These are phyloP conservation scores for Tricholoma saponaceum DNA, from an alignment of 768 basidiomycete species.

Conservation along the genomic window DNA sequence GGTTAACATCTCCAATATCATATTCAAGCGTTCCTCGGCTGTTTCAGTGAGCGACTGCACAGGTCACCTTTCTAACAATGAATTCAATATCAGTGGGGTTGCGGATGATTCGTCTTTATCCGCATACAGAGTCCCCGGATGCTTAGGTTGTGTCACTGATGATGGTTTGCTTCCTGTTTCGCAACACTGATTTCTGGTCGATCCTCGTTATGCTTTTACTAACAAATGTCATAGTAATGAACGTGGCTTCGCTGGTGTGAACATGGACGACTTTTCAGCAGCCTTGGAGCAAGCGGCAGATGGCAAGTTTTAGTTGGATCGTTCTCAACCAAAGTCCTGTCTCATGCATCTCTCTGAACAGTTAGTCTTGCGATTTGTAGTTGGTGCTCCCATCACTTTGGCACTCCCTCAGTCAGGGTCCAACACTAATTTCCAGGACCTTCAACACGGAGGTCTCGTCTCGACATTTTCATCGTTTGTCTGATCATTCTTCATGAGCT, in stretches of 20 bases:
- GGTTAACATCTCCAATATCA: slow-evolving; percentile 38
- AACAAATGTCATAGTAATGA: slow-evolving; percentile 37
- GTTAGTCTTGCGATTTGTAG: slow-evolving; percentile 48
- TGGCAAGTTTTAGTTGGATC: slow-evolving; percentile 38
- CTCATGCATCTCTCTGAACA: slow-evolving; percentile 19
- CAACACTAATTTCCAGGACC: slow-evolving; percentile 40
- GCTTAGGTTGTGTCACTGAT: slow-evolving; percentile 45
- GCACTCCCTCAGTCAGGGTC: slow-evolving; percentile 47
- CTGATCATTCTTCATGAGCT: background rate
- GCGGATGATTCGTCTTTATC: slow-evolving; percentile 55
- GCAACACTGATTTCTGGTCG: background rate
- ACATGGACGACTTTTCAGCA: slow-evolving; percentile 42
- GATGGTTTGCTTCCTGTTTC: slow-evolving; percentile 38
- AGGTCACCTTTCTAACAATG: slow-evolving; percentile 18
- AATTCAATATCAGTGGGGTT: slow-evolving; percentile 66
- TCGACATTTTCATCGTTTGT: slow-evolving; percentile 33
- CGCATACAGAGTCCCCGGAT: slow-evolving; percentile 59
- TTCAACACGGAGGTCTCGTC: slow-evolving; percentile 51
- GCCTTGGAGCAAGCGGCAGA: slow-evolving; percentile 50
- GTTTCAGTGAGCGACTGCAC: slow-evolving; percentile 17
- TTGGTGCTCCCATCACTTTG: slow-evolving; percentile 37
- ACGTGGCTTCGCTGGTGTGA: slow-evolving; percentile 38
- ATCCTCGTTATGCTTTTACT: background rate
- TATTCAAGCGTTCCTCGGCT: slow-evolving; percentile 28
- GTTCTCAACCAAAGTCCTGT: too few relatives aligned